Conservation (phyloP, 371 early-diverging fungal genomes). For the Zancudomyces culisetae region DNA sequence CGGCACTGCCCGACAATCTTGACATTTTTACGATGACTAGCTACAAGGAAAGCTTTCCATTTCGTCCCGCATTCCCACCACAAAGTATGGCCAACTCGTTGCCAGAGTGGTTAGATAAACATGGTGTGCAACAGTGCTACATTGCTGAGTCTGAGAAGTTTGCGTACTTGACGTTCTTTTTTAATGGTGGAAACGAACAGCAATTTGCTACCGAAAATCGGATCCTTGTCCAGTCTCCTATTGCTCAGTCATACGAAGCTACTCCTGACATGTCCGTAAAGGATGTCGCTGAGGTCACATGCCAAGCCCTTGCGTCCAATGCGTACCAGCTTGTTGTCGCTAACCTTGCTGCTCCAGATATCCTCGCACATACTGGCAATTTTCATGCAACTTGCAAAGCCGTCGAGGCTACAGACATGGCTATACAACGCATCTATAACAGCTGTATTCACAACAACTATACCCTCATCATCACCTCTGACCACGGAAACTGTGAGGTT, state of each 20-base stretch:
- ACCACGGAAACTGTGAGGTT: conserved; percentile 99
- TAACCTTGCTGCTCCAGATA: conserved; percentile 99
- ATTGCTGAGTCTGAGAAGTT: conserved; percentile 99
- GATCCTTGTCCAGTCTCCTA: conserved; percentile 75
- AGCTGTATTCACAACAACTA: conserved; percentile 81
- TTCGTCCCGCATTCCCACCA: conserved; percentile 81
- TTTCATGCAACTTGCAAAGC: conserved; percentile 88
- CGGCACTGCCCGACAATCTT: conserved; percentile 50
- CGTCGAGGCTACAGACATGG: conserved; percentile 84
- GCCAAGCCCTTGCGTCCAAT: conserved; percentile 47
- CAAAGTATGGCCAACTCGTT: conserved; percentile 93
- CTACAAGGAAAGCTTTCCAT: conserved; percentile 89
- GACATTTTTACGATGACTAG: conserved; percentile 92
- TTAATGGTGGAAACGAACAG: conserved; percentile 95
- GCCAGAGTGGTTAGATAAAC: conserved; percentile 86
- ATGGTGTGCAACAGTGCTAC: conserved; percentile 75
- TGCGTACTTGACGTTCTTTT: conserved; percentile 99
- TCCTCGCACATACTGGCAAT: conserved; percentile 99
- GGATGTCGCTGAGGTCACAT: conserved; percentile 79
- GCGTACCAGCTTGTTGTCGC: conserved; percentile 93
- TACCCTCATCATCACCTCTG: conserved; percentile 91
- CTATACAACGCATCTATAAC: conserved; percentile 82
- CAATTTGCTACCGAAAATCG: conserved; percentile 78
- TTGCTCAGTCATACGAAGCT: conserved; percentile 93
- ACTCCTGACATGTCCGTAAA: conserved; percentile 90